Conservation (phyloP, 2,329 filamentous ascomycete genomes). For the Fusarium algeriense region DNA sequence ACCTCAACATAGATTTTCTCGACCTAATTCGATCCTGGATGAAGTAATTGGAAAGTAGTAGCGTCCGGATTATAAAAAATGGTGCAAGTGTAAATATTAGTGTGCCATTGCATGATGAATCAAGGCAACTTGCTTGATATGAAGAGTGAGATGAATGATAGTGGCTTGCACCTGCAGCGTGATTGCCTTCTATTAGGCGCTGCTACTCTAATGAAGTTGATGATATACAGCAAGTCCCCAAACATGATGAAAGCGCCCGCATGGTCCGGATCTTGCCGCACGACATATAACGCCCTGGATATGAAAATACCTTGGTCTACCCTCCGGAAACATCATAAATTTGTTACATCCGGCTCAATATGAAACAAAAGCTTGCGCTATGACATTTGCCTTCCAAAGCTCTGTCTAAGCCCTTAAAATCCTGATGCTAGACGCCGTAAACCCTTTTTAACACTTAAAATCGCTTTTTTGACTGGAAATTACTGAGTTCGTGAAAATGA, state of each 20-base stretch:
- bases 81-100: neutral
- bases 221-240: neutral
- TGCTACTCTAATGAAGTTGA: slow-evolving; percentile 9
- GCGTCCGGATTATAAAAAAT: neutral
- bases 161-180: slow-evolving; percentile 17
- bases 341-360: neutral
- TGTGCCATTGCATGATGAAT: neutral
- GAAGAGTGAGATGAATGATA: neutral
- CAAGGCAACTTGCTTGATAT: neutral
- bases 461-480: slow-evolving; percentile 23
- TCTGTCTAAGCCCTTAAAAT: slow-evolving; percentile 14
- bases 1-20: slow-evolving; percentile 20
- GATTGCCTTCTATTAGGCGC: slow-evolving; percentile 19
- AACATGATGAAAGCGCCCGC: neutral
- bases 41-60: neutral
- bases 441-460: slow-evolving; percentile 3
- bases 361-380: slow-evolving; percentile 27
- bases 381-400: neutral
- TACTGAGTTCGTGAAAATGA: slow-evolving; percentile 21
- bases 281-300: slow-evolving; percentile 14
- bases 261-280: neutral
- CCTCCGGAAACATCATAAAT: slow-evolving; percentile 1
- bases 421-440: slow-evolving; percentile 24
- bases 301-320: neutral
- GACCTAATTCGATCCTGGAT: slow-evolving; percentile 25